A percentile compares a stretch with the other conserved stretches of the same genome.
Evolutionary conservation across 139 green algal genomes (phyloP).

Genomic region (Micractinium conductrix): DNA sequence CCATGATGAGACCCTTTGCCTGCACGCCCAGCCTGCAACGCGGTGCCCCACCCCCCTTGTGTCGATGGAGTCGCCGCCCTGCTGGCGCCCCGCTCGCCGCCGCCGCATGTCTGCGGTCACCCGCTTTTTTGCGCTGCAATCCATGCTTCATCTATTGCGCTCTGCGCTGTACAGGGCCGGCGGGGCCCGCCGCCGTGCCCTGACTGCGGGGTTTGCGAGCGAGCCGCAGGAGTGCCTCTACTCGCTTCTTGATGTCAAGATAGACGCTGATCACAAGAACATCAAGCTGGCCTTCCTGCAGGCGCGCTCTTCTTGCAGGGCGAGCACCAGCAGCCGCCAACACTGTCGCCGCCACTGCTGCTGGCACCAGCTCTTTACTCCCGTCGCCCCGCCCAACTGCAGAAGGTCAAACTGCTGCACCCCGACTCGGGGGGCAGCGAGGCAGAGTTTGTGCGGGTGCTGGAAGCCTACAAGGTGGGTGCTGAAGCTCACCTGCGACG

Average conservation of each 20-base stretch:
- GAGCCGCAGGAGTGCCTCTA: slow-evolving; percentile 5
- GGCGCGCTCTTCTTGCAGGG: background rate
- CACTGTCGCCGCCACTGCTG: background rate
- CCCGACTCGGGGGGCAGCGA: background rate
- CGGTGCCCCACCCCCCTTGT: no score
- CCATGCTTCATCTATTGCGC: no score
- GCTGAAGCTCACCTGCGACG: background rate
- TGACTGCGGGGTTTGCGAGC: background rate
- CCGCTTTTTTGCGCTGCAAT: no score
- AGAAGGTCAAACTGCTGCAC: slow-evolving; percentile 45
- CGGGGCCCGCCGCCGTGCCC: background rate
- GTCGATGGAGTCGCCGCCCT: background rate
- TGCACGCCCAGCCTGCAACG: no score
- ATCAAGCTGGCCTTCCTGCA: slow-evolving; percentile 45
- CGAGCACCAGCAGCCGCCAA: background rate
- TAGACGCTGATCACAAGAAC: background rate
- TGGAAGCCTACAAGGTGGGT: slow-evolving; percentile 42
- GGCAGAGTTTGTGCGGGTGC: slow-evolving; percentile 32
- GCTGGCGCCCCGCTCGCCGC: no score
- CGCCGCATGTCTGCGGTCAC: no score
- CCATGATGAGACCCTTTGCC: no score
- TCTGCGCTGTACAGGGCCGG: no score
- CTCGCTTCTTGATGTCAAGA: slow-evolving; percentile 17
- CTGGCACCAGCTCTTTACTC: background rate
- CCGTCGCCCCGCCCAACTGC: background rate